These are phyloP conservation scores for Ophiorrhiza pumila DNA, from an alignment of 257 asterid species.

Conservation along the genomic window DNA sequence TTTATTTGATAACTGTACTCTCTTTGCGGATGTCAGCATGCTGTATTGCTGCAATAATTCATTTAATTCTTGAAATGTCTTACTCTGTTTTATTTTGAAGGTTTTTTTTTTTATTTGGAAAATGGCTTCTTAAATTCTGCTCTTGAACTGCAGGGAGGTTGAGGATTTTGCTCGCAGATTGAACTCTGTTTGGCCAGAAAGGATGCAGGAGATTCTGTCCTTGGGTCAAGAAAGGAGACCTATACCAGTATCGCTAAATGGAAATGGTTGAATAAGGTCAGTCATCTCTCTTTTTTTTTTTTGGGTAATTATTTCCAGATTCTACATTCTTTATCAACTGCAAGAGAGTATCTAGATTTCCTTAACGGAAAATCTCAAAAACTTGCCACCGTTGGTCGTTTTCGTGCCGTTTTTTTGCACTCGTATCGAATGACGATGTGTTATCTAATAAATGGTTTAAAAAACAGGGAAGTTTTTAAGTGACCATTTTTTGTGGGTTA, in stretches of 20 bases:
- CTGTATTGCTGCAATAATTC: not conserved
- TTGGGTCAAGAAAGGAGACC: conserved; percentile 36
- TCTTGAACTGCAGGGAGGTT: conserved; percentile 35
- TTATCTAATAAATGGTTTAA: too few species aligned
- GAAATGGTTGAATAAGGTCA: conserved; percentile 38
- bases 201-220: conserved; percentile 40
- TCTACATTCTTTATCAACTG: too few species aligned
- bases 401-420: too few species aligned
- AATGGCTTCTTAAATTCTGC: not conserved
- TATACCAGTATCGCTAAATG: conserved; percentile 28
- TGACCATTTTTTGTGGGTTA: too few species aligned
- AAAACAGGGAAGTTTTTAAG: too few species aligned
- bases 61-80: not conserved
- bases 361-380: too few species aligned
- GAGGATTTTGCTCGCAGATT: conserved; percentile 52
- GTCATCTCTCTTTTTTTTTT: not conserved
- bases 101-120: not conserved
- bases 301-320: not conserved
- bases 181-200: conserved; percentile 47
- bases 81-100: not conserved
- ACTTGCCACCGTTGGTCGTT: too few species aligned
- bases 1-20: not conserved
- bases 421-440: too few species aligned
- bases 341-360: not conserved
- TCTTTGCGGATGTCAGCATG: not conserved